Percentiles rank a stretch among this genome's conserved stretches.
Evolutionary conservation across 208 protist species (phyloP).

Genomic region (Crithidia brevicula): DNA sequence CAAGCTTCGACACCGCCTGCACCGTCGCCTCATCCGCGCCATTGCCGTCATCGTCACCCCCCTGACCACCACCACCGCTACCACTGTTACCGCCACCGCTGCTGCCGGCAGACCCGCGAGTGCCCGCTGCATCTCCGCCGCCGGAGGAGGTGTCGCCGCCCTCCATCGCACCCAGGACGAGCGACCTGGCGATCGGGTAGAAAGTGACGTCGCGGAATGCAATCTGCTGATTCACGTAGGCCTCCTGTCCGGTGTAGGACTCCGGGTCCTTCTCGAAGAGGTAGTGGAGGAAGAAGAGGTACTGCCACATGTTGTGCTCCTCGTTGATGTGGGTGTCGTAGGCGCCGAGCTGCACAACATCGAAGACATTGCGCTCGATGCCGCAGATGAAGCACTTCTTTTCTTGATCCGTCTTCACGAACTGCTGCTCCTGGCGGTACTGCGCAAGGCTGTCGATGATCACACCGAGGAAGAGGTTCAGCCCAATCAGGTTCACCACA

Average conservation of each 20-base stretch:
- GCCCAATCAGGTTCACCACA: slow-evolving; percentile 78
- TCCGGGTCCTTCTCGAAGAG: slow-evolving; percentile 64
- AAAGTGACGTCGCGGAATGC: slow-evolving; percentile 68
- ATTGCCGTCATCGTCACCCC: slow-evolving; percentile 3
- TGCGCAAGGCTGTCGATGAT: slow-evolving; percentile 94
- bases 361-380: slow-evolving; percentile 81
- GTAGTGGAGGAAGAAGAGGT: slow-evolving; percentile 93
- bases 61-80: not conserved
- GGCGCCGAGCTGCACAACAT: slow-evolving; percentile 65
- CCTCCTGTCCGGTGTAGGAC: slow-evolving; percentile 84
- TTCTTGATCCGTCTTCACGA: slow-evolving; percentile 68
- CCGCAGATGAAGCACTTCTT: slow-evolving; percentile 96
- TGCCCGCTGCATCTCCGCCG: slow-evolving; percentile 10
- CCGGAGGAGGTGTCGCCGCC: slow-evolving; percentile 11
- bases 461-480: slow-evolving; percentile 95
- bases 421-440: slow-evolving; percentile 67
- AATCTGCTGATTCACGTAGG: slow-evolving; percentile 66
- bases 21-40: slow-evolving; percentile 5
- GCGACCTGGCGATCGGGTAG: slow-evolving; percentile 70
- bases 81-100: slow-evolving; percentile 7
- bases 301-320: slow-evolving; percentile 97
- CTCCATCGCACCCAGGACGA: slow-evolving; percentile 47
- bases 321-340: slow-evolving; percentile 85
- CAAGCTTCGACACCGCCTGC: slow-evolving; percentile 20
- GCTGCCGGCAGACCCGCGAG: slow-evolving; percentile 3